Evolutionary conservation across 225 moss, liverwort and hornwort species (phyloP).

Genomic region (Marchantia paleacea): DNA sequence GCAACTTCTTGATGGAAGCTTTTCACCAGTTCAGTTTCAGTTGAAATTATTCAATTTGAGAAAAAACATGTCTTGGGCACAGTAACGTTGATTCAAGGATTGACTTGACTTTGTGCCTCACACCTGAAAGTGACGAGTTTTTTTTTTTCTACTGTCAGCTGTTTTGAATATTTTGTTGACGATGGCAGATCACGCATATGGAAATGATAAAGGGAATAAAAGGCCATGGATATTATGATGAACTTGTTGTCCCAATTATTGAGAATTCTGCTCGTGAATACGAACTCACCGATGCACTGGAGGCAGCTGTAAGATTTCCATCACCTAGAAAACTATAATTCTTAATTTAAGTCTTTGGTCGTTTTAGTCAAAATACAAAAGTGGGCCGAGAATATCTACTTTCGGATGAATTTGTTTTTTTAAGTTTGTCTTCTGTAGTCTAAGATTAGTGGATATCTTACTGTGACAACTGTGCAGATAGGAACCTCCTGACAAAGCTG

Average conservation of each 20-base stretch:
- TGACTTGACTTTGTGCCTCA: not conserved
- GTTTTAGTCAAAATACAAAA: no score
- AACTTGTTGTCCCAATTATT: constrained; percentile 94
- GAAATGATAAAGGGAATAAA: constrained; percentile 98
- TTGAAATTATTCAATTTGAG: not conserved
- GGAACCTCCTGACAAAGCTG: not conserved
- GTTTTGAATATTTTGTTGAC: not conserved
- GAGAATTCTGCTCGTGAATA: constrained; percentile 95
- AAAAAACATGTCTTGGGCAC: not conserved
- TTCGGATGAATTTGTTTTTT: no score
- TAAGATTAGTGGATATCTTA: no score
- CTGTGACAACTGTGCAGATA: no score
- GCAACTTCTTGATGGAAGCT: not conserved
- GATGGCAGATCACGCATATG: constrained; percentile 92
- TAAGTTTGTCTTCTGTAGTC: no score
- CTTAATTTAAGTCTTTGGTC: no score
- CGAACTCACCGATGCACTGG: constrained; percentile 88
- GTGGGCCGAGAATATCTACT: no score
- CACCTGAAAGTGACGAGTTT: no score
- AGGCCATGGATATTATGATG: constrained; percentile 92
- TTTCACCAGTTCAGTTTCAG: not conserved
- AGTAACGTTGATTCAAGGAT: not conserved
- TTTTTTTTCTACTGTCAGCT: no score
- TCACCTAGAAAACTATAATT: no score
- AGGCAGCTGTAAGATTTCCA: constrained; percentile 57